A percentile compares a stretch with the other conserved stretches of the same genome.
Evolutionary conservation across 768 basidiomycete genomes (phyloP).

Genomic region (Dioszegia hungarica): DNA sequence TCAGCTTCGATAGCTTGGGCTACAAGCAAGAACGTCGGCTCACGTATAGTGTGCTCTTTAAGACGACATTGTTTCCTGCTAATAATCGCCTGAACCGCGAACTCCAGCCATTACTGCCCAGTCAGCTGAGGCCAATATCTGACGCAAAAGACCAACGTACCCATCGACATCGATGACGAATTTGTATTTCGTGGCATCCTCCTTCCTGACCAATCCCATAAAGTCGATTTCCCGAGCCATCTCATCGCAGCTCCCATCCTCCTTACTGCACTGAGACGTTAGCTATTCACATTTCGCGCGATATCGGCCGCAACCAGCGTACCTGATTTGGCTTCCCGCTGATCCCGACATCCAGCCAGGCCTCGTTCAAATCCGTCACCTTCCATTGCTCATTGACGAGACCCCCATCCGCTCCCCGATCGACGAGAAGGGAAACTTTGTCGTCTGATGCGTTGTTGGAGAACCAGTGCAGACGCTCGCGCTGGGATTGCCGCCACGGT

Average conservation of each 20-base stretch:
- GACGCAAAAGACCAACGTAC: constrained; percentile 7
- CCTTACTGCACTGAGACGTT: constrained; percentile 20
- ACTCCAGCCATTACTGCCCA: constrained; percentile 39
- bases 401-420: constrained; percentile 6
- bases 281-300: no score
- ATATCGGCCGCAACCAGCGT: no score
- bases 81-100: constrained; percentile 37
- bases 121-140: not conserved
- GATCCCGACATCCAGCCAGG: constrained; percentile 36
- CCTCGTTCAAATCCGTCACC: constrained; percentile 24
- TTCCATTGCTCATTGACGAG: constrained; percentile 12
- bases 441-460: constrained; percentile 18
- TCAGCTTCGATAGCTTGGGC: not conserved
- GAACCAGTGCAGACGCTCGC: constrained; percentile 35
- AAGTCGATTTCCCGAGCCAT: constrained; percentile 38
- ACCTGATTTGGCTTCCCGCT: constrained; percentile 41
- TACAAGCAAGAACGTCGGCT: constrained; percentile 3
- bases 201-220: constrained; percentile 26
- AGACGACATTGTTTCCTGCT: constrained; percentile 37
- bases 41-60: constrained; percentile 44
- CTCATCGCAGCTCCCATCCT: constrained; percentile 36
- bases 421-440: constrained; percentile 15
- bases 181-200: constrained; percentile 33
- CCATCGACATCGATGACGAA: constrained; percentile 43
- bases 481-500: constrained; percentile 36